phyloP scores from a whole-genome alignment of 495 filamentous ascomycete species.

The Oidiodendron maius region DNA sequence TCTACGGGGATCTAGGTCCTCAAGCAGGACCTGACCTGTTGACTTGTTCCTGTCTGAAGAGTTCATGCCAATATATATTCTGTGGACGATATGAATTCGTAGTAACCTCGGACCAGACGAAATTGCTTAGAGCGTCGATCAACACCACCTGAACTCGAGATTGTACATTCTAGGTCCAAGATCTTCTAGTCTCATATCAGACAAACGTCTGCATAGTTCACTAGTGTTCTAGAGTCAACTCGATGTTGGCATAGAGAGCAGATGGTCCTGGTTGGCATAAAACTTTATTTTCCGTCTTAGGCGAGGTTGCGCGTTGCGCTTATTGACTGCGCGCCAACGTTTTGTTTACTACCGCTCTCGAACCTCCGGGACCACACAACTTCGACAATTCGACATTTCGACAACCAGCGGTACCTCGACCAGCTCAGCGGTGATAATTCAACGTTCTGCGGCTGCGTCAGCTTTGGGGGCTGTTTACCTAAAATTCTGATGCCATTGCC shows the following conservation, averaged over 20 bases:
- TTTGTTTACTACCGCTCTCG: conserved; percentile 14
- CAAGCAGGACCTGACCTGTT: not conserved
- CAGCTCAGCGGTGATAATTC: conserved; percentile 4
- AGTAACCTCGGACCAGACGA: too few relatives aligned
- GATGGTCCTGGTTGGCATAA: too few relatives aligned
- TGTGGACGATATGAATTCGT: too few relatives aligned
- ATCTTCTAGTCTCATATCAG: too few relatives aligned
- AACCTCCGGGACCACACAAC: conserved; percentile 17
- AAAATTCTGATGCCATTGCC: conserved; percentile 12
- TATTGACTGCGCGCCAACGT: conserved; percentile 22
- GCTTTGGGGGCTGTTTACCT: conserved; percentile 2
- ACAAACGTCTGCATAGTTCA: too few relatives aligned
- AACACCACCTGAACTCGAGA: too few relatives aligned
- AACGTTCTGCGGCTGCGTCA: not conserved
- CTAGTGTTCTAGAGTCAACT: too few relatives aligned
- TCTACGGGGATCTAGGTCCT: conserved; percentile 56
- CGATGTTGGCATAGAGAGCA: too few relatives aligned
- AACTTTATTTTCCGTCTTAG: too few relatives aligned
- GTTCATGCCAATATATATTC: not conserved
- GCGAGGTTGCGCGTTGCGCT: conserved; percentile 12
- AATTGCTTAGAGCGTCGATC: too few relatives aligned
- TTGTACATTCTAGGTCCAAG: too few relatives aligned
- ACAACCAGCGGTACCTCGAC: conserved; percentile 6
- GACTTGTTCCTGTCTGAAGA: not conserved
- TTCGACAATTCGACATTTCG: conserved; percentile 8